Percentiles rank a stretch among this genome's conserved stretches.
These are phyloP conservation scores for Pythium scleroteichum DNA, from an alignment of 352 stramenopile species.

Conservation along the genomic window DNA sequence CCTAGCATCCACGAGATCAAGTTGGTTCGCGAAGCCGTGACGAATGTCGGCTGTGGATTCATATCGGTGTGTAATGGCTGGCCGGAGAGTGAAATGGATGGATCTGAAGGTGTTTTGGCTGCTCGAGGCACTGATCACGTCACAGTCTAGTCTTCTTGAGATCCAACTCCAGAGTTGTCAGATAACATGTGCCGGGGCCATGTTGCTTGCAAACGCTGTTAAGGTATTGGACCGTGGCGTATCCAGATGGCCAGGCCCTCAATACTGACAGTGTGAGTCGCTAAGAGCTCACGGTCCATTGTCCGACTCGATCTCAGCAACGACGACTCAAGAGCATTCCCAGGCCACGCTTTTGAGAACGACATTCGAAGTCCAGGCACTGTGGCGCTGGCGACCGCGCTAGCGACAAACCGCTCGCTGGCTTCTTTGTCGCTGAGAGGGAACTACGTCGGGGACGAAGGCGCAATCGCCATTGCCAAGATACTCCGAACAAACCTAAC, in stretches of 20 bases:
- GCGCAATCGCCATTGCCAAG: conserved; percentile 28
- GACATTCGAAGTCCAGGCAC: conserved; percentile 29
- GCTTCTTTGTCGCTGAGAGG: conserved; percentile 30
- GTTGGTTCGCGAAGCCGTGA: conserved; percentile 21
- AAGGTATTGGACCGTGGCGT: conserved; percentile 17
- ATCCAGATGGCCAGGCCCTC: too few relatives aligned
- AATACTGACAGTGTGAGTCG: neutral
- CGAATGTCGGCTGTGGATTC: conserved; percentile 29
- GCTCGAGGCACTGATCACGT: conserved; percentile 28
- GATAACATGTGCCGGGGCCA: conserved; percentile 42
- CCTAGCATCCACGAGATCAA: conserved; percentile 10
- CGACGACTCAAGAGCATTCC: conserved; percentile 23
- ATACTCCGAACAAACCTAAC: conserved; percentile 38
- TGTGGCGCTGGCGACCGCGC: conserved; percentile 32
- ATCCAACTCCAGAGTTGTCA: conserved; percentile 45
- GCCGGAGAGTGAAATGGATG: too few relatives aligned
- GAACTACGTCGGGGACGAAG: conserved; percentile 33
- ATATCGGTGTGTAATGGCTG: conserved; percentile 20
- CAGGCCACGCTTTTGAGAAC: conserved; percentile 35
- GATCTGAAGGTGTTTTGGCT: neutral
- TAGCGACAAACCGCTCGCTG: conserved; percentile 38
- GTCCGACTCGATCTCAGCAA: conserved; percentile 45
- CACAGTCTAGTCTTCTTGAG: conserved; percentile 18
- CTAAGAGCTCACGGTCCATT: conserved; percentile 16
- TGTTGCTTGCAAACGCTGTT: conserved; percentile 43